These are phyloP conservation scores for Mucor sp. DNA, from an alignment of 371 early-diverging fungal genomes.

Conservation along the genomic window DNA sequence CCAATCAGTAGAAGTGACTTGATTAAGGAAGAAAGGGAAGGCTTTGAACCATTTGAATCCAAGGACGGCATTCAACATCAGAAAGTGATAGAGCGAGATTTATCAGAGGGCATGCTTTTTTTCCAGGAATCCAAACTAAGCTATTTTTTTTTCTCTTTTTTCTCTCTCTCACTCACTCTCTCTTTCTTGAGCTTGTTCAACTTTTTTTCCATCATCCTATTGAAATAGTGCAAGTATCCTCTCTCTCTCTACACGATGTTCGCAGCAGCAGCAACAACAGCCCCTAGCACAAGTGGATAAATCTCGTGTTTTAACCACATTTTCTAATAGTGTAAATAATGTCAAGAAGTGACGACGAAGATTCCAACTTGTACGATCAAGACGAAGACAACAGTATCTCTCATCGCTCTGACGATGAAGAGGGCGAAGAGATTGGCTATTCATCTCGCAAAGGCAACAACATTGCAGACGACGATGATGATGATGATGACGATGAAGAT, in stretches of 20 bases:
- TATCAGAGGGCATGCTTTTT: background rate
- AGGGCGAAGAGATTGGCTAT: constrained; percentile 53
- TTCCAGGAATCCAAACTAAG: background rate
- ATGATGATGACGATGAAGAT: constrained; percentile 59
- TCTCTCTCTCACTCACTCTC: background rate
- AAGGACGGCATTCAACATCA: too few species aligned
- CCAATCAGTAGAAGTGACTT: too few species aligned
- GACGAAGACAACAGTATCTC: constrained; percentile 16
- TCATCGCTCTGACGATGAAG: constrained; percentile 35
- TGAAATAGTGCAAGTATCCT: background rate
- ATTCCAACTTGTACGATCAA: constrained; percentile 20
- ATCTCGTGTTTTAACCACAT: background rate
- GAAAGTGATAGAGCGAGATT: too few species aligned
- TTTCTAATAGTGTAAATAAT: constrained; percentile 4
- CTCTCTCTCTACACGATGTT: background rate
- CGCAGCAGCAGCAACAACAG: background rate
- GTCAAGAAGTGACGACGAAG: constrained; percentile 28
- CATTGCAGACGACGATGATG: constrained; percentile 47
- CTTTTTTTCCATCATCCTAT: background rate
- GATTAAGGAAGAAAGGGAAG: too few species aligned
- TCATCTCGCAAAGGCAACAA: constrained; percentile 33
- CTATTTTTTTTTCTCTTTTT: background rate
- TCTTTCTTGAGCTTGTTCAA: background rate
- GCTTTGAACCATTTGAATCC: too few species aligned
- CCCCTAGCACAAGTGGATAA: too few species aligned